Evolutionary conservation across 2,329 filamentous ascomycete species (phyloP).

Genomic region (Alternaria ethzedia): DNA sequence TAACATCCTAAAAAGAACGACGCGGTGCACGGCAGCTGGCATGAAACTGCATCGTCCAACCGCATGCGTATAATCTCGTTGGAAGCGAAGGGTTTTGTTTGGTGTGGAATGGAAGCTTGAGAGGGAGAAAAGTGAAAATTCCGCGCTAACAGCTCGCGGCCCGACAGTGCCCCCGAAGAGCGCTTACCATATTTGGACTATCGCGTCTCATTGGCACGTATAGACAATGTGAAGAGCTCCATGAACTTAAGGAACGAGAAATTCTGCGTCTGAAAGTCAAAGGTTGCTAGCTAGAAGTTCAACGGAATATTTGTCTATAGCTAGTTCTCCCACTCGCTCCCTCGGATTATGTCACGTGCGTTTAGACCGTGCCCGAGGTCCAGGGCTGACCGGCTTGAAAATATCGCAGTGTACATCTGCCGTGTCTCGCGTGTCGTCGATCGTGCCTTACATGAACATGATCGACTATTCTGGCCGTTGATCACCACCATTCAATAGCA

Average conservation of each 20-base stretch:
- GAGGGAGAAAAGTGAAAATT: constrained; percentile 11
- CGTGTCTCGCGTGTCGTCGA: neutral
- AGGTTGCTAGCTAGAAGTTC: neutral
- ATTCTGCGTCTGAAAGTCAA: neutral
- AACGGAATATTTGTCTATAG: neutral
- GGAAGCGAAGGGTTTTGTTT: neutral
- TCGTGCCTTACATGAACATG: neutral
- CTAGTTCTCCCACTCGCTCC: neutral
- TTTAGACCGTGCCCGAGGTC: neutral
- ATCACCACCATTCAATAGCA: neutral
- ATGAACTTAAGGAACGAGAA: neutral
- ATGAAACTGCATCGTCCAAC: constrained; percentile 1
- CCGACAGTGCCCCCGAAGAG: constrained; percentile 9
- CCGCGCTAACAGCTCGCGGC: constrained; percentile 6
- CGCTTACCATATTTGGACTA: constrained; percentile 2
- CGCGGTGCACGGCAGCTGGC: neutral
- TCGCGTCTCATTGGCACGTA: neutral
- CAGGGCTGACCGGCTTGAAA: neutral
- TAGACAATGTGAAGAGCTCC: neutral
- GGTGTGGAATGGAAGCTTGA: neutral
- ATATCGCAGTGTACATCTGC: neutral
- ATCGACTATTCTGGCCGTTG: neutral
- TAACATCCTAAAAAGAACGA: neutral
- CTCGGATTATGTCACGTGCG: neutral
- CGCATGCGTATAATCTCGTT: neutral